Evolutionary conservation across 257 asterid genomes (phyloP).

Genomic region (Solanum chiquidenum): DNA sequence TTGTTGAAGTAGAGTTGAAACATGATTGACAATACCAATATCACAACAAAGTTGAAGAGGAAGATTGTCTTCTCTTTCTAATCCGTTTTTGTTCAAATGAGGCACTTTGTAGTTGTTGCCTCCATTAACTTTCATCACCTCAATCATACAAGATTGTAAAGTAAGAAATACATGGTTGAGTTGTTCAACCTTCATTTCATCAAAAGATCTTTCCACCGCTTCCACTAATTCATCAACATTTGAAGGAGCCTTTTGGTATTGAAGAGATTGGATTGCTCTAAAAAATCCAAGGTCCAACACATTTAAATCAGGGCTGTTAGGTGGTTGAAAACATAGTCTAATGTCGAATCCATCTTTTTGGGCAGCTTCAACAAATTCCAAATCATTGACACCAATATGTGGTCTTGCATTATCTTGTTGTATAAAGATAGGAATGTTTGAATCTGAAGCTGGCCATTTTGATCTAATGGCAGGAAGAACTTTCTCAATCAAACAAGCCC

Average conservation of each 20-base stretch:
- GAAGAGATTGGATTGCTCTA: no score
- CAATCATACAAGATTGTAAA: not conserved
- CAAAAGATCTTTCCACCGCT: not conserved
- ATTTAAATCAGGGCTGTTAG: no score
- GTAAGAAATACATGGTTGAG: conserved; percentile 1
- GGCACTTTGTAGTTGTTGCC: not conserved
- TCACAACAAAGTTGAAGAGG: not conserved
- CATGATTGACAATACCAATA: not conserved
- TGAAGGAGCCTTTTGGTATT: not conserved
- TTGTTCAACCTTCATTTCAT: not conserved
- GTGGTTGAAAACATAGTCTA: no score
- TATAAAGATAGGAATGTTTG: no score
- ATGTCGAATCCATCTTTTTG: no score
- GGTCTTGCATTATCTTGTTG: no score
- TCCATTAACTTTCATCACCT: not conserved
- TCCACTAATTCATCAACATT: not conserved
- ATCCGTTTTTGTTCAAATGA: not conserved
- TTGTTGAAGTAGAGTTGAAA: not conserved
- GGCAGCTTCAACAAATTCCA: no score
- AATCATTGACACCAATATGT: no score
- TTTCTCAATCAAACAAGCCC: not conserved
- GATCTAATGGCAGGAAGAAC: no score
- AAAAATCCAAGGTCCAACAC: no score
- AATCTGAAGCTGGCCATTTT: no score
- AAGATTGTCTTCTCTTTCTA: not conserved